Conservation (phyloP, 2,329 filamentous ascomycete genomes). For the Claviceps fusiformis region DNA sequence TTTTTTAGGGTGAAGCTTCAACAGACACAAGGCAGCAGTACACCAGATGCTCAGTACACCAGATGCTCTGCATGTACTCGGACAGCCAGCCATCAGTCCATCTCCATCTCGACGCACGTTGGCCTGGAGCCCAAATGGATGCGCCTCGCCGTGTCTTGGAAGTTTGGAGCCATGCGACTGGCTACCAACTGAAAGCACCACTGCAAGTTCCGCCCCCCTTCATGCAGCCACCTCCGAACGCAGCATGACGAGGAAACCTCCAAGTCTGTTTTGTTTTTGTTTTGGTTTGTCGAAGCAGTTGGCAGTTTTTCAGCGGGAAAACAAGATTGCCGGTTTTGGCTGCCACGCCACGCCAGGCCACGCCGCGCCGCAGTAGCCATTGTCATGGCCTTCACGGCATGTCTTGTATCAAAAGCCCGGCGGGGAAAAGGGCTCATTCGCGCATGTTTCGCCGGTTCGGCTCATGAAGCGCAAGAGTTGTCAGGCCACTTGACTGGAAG, state of each 20-base stretch:
- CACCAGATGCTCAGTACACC: too few species aligned
- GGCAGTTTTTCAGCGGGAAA: not conserved
- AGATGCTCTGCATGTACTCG: not conserved
- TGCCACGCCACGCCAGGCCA: not conserved
- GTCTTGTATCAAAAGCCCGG: not conserved
- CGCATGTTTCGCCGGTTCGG: constrained; percentile 1
- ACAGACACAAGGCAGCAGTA: not conserved
- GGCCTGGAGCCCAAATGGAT: not conserved
- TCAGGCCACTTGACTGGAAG: not conserved
- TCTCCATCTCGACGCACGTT: not conserved
- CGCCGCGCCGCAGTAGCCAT: not conserved
- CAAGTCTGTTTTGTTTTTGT: not conserved
- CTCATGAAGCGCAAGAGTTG: not conserved
- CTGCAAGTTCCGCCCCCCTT: not conserved
- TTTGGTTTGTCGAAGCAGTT: too few species aligned
- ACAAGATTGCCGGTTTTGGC: not conserved
- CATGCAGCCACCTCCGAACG: not conserved
- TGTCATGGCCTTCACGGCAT: not conserved
- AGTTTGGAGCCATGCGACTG: not conserved
- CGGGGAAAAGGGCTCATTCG: not conserved
- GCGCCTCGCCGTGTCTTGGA: not conserved
- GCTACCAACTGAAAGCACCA: not conserved
- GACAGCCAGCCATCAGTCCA: too few species aligned
- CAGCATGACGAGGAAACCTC: not conserved
- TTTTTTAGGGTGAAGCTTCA: too few species aligned